Evolutionary conservation across 331 rosid species (phyloP), one percentile per base, ranked within the genome.

Genomic region (Quercus tomentella): DNA sequence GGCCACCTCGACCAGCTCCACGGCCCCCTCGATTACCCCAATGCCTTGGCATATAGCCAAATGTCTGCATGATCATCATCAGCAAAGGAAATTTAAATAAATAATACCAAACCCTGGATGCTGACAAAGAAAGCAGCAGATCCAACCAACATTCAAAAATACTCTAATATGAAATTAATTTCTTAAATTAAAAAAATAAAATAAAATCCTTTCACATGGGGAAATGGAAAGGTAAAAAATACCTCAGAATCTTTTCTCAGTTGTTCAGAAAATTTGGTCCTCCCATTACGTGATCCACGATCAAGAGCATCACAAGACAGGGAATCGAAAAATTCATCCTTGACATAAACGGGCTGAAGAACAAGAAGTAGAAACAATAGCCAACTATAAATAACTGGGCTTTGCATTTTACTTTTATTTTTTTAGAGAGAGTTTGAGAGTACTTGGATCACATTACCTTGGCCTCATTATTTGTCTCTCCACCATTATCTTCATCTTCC

Each of bases 291-390:
- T 2, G 88, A 81, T 52, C 82, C 83, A 76, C 54, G 75, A 70
- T 85, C 83, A 37, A 71, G 72, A n/a, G 86, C 81, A n/a, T 88
- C 87, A 66, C 87, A 82, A 12, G 97, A 92, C 28, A 92, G 81
- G 3, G 93, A 61, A 81, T 92, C 94, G 7, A 94, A 94, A 83
- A 90, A 94, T 80, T 91, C 94, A 60, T 89, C 98, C 89, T 89
- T 90, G 35, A 89, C 90, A 77, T 94, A 94, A 75, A 83, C 76
- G 41, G 91, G 76, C 91, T 90, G 93, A 41, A 35, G 75, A 63
- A 79, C 75, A 81, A 54, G 68, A 20, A 33, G 45, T 8, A 41
- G 45, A 41, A 52, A 67, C 75, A 65, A 43, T 23, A 25, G 55
- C 21, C 25, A 73, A 14, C 22, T 9, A 4, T 18, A 45, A 55